phyloP scores from a whole-genome alignment of 2,329 filamentous ascomycete species.

The Fonsecaea multimorphosa region DNA sequence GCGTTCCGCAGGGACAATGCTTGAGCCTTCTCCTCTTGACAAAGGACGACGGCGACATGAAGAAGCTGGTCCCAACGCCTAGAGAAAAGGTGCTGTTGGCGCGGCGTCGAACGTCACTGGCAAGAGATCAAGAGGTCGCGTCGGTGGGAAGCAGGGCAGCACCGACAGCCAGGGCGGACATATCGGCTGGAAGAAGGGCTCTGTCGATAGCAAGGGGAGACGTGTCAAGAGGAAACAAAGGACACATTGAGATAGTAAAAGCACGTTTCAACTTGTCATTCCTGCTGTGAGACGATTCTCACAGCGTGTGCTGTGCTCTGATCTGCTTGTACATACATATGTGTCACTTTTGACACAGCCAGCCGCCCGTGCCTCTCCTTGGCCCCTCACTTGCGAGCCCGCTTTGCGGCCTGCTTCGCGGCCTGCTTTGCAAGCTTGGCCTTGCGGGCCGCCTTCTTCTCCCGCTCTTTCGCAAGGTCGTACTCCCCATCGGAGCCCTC shows the following conservation, averaged over 20 bases:
- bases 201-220: neutral
- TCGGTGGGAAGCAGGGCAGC: neutral
- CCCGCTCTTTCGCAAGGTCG: conserved; percentile 9
- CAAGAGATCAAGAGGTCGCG: neutral
- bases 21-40: neutral
- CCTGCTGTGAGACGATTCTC: neutral
- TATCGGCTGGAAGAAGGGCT: too few relatives aligned
- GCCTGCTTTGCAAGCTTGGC: conserved; percentile 6
- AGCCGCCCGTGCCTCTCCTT: neutral
- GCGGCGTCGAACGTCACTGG: neutral
- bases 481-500: conserved; percentile 6
- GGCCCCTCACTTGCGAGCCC: neutral
- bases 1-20: neutral
- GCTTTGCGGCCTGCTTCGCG: conserved; percentile 7
- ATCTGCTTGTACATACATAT: neutral
- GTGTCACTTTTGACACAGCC: neutral
- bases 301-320: neutral
- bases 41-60: neutral
- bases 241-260: too few relatives aligned
- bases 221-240: neutral
- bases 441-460: conserved; percentile 1
- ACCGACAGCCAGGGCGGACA: too few relatives aligned
- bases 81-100: neutral
- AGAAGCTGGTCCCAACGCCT: neutral
- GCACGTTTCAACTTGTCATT: neutral